Evolutionary conservation across 139 green algal genomes (phyloP).

Genomic region (Chlamydomonas sp.): DNA sequence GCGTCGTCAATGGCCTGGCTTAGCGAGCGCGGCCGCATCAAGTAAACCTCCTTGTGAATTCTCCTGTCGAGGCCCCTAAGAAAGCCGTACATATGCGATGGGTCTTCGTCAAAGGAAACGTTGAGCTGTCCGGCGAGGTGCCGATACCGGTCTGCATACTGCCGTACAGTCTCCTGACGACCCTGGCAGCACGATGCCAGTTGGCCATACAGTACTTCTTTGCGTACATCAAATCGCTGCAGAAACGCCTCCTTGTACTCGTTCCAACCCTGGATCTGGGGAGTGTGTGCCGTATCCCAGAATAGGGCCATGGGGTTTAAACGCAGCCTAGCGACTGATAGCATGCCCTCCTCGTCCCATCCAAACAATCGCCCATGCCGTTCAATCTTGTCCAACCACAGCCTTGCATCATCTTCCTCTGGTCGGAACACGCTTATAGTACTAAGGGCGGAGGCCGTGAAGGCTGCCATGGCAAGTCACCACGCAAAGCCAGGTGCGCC

Average conservation of each 20-base stretch:
- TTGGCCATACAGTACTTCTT: background rate
- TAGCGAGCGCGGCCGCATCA: background rate
- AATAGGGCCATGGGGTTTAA: too few species aligned
- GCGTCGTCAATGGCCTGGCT: background rate
- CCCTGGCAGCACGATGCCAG: background rate
- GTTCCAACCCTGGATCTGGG: too few species aligned
- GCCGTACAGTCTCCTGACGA: background rate
- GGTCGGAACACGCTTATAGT: too few species aligned
- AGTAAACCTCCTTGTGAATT: background rate
- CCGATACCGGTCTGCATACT: background rate
- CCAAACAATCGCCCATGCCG: too few species aligned
- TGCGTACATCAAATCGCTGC: background rate
- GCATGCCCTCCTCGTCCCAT: too few species aligned
- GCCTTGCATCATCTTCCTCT: too few species aligned
- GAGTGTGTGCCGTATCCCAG: too few species aligned
- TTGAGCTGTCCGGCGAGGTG: background rate
- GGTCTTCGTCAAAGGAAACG: background rate
- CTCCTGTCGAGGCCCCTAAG: background rate
- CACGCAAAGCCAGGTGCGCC: too few species aligned
- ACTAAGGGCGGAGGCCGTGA: too few species aligned
- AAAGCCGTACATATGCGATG: slow-evolving; percentile 8
- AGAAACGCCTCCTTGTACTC: background rate
- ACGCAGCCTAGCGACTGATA: too few species aligned
- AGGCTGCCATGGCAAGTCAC: too few species aligned
- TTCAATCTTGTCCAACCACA: too few species aligned